phyloP scores from a whole-genome alignment of 768 basidiomycete genomes.

The Rhizopogon vulgaris region DNA sequence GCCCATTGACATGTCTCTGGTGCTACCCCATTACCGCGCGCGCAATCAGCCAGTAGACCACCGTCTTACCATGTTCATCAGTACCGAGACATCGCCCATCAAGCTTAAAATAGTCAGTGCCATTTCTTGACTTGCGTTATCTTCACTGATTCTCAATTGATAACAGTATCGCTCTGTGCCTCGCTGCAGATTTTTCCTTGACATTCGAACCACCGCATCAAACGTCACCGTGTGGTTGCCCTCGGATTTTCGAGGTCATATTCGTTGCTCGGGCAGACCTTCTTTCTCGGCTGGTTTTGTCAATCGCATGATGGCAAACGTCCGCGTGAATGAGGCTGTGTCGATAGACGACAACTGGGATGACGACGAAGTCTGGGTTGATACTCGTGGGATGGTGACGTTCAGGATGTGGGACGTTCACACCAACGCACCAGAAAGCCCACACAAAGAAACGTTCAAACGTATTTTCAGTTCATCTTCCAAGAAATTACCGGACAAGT shows the following conservation, averaged over 20 bases:
- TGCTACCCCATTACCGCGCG: conserved; percentile 75
- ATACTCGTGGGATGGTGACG: conserved; percentile 53
- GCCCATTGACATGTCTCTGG: conserved; percentile 59
- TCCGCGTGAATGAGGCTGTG: conserved; percentile 39
- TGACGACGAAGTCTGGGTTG: conserved; percentile 59
- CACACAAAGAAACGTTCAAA: conserved; percentile 55
- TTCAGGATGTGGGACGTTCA: conserved; percentile 80
- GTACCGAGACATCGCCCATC: conserved; percentile 43
- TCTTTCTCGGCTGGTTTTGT: conserved; percentile 68
- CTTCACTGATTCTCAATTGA: conserved; percentile 3
- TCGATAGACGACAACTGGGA: conserved; percentile 22
- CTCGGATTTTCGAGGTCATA: conserved; percentile 70
- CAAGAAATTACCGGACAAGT: conserved; percentile 44
- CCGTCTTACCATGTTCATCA: conserved; percentile 65
- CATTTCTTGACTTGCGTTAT: conserved; percentile 3
- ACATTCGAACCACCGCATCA: conserved; percentile 58
- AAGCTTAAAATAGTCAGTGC: conserved; percentile 69
- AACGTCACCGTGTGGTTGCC: conserved; percentile 74
- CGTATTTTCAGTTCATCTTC: conserved; percentile 52
- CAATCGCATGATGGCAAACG: conserved; percentile 57
- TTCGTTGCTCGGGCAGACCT: conserved; percentile 46
- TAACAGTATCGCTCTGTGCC: conserved; percentile 51
- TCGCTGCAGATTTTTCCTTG: conserved; percentile 55
- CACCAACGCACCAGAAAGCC: conserved; percentile 56
- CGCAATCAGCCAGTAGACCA: conserved; percentile 66